Evolutionary conservation across 2,329 filamentous ascomycete species (phyloP), one percentile per base, ranked within the genome.

Genomic region (Mollisia scopiformis): DNA sequence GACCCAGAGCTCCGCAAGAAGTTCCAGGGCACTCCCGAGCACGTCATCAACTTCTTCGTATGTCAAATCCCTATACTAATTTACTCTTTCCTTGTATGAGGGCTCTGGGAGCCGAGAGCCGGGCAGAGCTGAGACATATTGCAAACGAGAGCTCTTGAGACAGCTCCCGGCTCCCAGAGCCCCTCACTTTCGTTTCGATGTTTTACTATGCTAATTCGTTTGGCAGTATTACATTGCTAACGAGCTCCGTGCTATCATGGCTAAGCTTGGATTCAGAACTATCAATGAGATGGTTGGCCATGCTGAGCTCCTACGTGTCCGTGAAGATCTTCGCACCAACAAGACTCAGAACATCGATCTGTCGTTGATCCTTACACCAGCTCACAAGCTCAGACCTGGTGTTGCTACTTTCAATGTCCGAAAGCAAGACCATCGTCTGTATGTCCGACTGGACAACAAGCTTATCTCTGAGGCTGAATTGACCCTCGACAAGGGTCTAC

Each of bases 281-380:
- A 90, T 98, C 75, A 98, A 97, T 74, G 94, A 98, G 77, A 97
- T 97, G 94, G 92, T 98, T 71, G 94, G 94, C 21, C 92, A 90
- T 68, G 94, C 92, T 25, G 94, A 98, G 76, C 84, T 90, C 39
- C 83, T 98, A 54, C 91, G 87, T 78, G 89, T 96, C 68, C 88
- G 92, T 33, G 93, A 97, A 66, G 94, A 97, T 71, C 84, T 97
- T 41, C 87, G 92, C 64, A 95, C 89, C 33, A 84, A 87, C 59
- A 97, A 97, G 85, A 96, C 93, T 35, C 86, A 90, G 76, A 97
- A 96, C 77, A 93, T 97, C 69, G 94, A 97, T 71, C 80, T 97
- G 62, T 96, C 92, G 43, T 86, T 97, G 58, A 95, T 98, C 71
- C 81, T 98, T 55, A 97, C 93, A 0, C 94, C 94, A 3, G 94